phyloP scores from a whole-genome alignment of 2,329 filamentous ascomycete genomes.

The Cryphonectria japonica region DNA sequence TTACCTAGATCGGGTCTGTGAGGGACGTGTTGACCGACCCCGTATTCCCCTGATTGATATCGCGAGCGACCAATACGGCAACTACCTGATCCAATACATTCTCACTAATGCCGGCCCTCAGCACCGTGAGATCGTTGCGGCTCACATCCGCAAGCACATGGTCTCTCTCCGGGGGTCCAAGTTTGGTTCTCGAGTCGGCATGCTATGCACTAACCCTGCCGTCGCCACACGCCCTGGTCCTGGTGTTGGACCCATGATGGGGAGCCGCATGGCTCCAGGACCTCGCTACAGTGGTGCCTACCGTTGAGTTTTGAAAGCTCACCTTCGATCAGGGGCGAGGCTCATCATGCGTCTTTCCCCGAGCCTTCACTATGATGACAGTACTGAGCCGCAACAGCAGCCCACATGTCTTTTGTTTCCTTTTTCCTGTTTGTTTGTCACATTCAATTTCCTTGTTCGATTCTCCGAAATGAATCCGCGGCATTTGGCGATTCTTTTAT shows the following conservation, averaged over 20 bases:
- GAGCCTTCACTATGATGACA: neutral
- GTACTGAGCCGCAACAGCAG: conserved; percentile 2
- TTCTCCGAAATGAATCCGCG: conserved; percentile 36
- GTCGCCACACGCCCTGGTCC: conserved; percentile 87
- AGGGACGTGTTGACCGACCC: conserved; percentile 85
- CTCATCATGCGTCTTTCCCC: neutral
- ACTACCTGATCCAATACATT: conserved; percentile 98
- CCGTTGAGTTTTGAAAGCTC: conserved; percentile 49
- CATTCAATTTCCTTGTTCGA: conserved; percentile 34
- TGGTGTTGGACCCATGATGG: conserved; percentile 70
- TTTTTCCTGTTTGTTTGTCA: conserved; percentile 22
- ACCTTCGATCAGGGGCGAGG: neutral
- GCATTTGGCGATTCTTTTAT: conserved; percentile 41
- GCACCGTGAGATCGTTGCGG: conserved; percentile 90
- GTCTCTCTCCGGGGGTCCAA: conserved; percentile 97
- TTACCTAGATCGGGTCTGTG: conserved; percentile 92
- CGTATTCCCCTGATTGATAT: conserved; percentile 98
- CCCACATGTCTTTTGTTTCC: conserved; percentile 2
- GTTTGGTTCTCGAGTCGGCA: conserved; percentile 96
- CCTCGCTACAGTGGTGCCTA: conserved; percentile 62
- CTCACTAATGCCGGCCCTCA: conserved; percentile 84
- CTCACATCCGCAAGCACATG: conserved; percentile 98
- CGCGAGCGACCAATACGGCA: conserved; percentile 97
- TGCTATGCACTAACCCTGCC: conserved; percentile 97
- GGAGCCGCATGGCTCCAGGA: conserved; percentile 59